Base-by-base conservation (phyloP, 306 rosid species). In the Rosa persica region DNA sequence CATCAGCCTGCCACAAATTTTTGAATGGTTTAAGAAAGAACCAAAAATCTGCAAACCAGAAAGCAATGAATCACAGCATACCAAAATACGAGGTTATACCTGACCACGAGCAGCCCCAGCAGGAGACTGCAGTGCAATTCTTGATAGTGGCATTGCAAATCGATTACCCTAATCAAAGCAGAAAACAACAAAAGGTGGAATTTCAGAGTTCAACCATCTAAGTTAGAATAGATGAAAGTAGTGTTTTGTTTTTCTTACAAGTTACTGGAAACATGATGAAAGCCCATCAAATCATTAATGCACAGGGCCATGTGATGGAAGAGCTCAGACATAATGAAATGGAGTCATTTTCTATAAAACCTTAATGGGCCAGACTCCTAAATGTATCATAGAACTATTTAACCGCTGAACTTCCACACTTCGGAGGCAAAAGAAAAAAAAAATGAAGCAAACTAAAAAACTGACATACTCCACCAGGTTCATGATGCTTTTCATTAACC, bases 81-180 rank as follows among this genome's bases (percentile, higher is more conserved):
- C 12, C 0, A 36, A 4, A 22, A 25, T 16, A 76, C 0, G 79
- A 66, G 62, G 48, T 38, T 76, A 73, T 83, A 93, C 99, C 98
- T 89, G 99, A 66, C 99, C 99, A 39, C 97, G 97, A 69, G 99
- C 99, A 81, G 94, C 82, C 77, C 98, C 99, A 5, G 90, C 98
- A 43, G 96, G 98, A 78, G 99, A 84, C 70, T 91, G 90, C 73
- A 95, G 81, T 5, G 93, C 87, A 70, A 95, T 82, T 86, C 96
- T 91, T 83, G 98, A 82, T 36, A 89, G 89, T 83, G 98, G 97
- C 98, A 91, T 95, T 75, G 97, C 82, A 79, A 47, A 81, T 49
- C 98, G 99, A 70, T 86, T 39, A 12, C 97, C 99, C 99, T 95
- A 61, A 22, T 73, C 34, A 80, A 61, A 79, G 57, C 74, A 73